Evolutionary conservation across 768 basidiomycete genomes (phyloP).

Genomic region (Rickenella mellea): DNA sequence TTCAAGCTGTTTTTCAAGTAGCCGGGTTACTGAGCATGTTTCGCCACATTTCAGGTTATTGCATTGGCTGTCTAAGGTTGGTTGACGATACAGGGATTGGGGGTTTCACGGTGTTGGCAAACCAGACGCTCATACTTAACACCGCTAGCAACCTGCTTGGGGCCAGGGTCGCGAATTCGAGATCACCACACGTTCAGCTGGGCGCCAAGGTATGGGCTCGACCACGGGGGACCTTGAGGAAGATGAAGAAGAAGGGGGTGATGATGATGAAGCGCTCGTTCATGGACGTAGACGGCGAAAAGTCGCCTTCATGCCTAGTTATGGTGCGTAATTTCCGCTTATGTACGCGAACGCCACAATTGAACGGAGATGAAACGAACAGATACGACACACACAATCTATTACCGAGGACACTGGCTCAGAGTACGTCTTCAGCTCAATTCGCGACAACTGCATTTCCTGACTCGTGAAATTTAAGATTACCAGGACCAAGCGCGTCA

Average conservation of each 20-base stretch:
- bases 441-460: conserved; percentile 13
- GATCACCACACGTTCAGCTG: conserved; percentile 71
- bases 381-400: conserved; percentile 86
- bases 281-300: conserved; percentile 68
- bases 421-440: conserved; percentile 37
- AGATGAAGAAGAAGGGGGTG: conserved; percentile 59
- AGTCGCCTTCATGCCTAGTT: conserved; percentile 79
- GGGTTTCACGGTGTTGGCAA: conserved; percentile 54
- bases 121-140: not conserved
- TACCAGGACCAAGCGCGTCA: conserved; percentile 68
- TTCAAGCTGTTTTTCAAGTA: conserved; percentile 5
- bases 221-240: conserved; percentile 75
- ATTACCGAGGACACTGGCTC: conserved; percentile 85
- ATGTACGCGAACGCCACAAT: not conserved
- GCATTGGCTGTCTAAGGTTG: conserved; percentile 82
- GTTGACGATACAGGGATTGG: conserved; percentile 61
- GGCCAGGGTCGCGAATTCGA: conserved; percentile 83
- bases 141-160: conserved; percentile 77
- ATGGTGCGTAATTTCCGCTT: conserved; percentile 38
- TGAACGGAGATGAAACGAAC: no score
- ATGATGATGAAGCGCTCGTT: conserved; percentile 40
- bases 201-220: conserved; percentile 53
- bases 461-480: conserved; percentile 37
- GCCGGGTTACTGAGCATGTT: not conserved
- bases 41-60: conserved; percentile 61